A percentile compares a stretch with the other conserved stretches of the same genome.
Evolutionary conservation across 148 eudicot species (phyloP).

Genomic region (Nyssa sinensis): DNA sequence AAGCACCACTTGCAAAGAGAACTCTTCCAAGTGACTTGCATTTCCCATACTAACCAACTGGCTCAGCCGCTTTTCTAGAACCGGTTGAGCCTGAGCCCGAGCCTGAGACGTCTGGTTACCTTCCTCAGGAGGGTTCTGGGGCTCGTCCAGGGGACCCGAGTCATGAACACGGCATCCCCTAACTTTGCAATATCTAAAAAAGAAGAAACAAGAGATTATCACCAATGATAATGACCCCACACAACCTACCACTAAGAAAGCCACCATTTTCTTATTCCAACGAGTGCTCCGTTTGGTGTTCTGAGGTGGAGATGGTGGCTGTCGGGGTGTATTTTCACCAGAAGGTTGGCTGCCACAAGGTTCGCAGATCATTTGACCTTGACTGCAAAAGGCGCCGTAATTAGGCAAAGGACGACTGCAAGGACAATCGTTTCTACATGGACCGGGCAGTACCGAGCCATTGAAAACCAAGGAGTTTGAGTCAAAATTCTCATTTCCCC

Average conservation of each 20-base stretch:
- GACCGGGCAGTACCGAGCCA: slow-evolving; percentile 66
- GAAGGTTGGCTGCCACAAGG: slow-evolving; percentile 26
- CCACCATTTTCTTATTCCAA: slow-evolving; percentile 52
- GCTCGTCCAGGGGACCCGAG: slow-evolving; percentile 66
- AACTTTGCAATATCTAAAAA: slow-evolving; percentile 26
- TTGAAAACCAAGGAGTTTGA: slow-evolving; percentile 28
- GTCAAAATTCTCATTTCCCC: slow-evolving; percentile 58
- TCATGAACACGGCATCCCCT: slow-evolving; percentile 69
- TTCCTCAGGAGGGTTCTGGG: slow-evolving; percentile 5
- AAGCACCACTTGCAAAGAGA: slow-evolving; percentile 44
- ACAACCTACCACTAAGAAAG: slow-evolving; percentile 65
- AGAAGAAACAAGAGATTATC: slow-evolving; percentile 26
- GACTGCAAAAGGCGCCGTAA: slow-evolving; percentile 35
- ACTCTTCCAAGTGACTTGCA: slow-evolving; percentile 59
- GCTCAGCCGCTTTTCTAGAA: slow-evolving; percentile 62
- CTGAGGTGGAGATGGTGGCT: too few relatives aligned
- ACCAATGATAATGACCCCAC: slow-evolving; percentile 48
- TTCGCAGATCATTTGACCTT: slow-evolving; percentile 43
- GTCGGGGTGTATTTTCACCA: too few relatives aligned
- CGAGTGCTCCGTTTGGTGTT: not conserved
- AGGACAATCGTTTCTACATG: slow-evolving; percentile 46
- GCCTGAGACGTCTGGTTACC: not conserved
- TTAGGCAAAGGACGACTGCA: slow-evolving; percentile 41
- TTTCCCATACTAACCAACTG: slow-evolving; percentile 59
- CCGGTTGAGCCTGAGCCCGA: slow-evolving; percentile 17